Conservation (phyloP, 2,329 filamentous ascomycete genomes). For the Fonsecaea multimorphosa region DNA sequence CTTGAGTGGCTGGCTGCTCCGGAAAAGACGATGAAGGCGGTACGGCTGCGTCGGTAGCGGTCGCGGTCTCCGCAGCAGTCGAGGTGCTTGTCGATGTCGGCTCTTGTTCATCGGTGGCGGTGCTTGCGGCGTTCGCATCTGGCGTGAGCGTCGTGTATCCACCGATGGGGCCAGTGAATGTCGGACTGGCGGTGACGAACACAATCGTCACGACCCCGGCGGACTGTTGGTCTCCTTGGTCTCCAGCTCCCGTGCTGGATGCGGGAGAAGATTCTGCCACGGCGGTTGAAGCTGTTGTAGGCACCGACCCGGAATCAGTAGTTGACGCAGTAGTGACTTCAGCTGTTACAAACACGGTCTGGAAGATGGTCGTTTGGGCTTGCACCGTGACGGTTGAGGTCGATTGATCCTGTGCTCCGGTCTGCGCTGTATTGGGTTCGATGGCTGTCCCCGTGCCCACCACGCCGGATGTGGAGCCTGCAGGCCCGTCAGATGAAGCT, state of each 20-base stretch:
- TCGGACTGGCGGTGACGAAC: slow-evolving; percentile 59
- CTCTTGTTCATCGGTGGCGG: neutral
- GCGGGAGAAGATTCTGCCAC: slow-evolving; percentile 3
- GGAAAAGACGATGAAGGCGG: neutral
- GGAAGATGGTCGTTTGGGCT: slow-evolving; percentile 25
- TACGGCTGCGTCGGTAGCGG: neutral
- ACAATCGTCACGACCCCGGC: slow-evolving; percentile 44
- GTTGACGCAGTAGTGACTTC: slow-evolving; percentile 24
- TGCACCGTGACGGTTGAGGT: slow-evolving; percentile 26
- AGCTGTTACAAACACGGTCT: slow-evolving; percentile 25
- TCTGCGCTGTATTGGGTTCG: slow-evolving; percentile 11
- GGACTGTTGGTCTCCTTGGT: slow-evolving; percentile 1
- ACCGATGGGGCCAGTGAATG: slow-evolving; percentile 57
- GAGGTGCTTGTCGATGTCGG: neutral
- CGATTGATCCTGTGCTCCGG: slow-evolving; percentile 2
- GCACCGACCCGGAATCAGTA: neutral
- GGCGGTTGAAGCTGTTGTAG: neutral
- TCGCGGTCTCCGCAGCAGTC: neutral
- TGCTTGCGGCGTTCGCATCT: slow-evolving; percentile 2
- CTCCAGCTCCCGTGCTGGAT: neutral
- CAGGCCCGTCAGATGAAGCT: neutral
- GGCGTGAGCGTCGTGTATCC: slow-evolving; percentile 51
- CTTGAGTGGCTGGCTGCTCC: neutral
- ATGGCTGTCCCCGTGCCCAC: slow-evolving; percentile 20
- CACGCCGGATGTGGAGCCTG: neutral